phyloP scores from a whole-genome alignment of 108 stramenopile genomes.

The Conticribra weissflogii region DNA sequence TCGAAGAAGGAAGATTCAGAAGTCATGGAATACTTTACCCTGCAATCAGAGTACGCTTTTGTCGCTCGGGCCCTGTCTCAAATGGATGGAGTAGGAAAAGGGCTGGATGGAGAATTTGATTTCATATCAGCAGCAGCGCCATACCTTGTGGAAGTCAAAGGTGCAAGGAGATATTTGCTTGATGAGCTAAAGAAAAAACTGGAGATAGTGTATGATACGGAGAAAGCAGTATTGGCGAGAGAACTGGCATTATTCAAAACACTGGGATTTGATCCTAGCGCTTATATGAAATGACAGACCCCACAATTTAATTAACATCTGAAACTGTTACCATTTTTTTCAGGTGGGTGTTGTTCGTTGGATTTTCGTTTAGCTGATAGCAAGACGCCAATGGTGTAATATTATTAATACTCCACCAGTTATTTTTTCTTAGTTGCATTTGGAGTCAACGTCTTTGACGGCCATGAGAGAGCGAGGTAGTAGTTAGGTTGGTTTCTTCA shows the following conservation, averaged over 20 bases:
- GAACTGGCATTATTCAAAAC: conserved; percentile 43
- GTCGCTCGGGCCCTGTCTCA: conserved; percentile 85
- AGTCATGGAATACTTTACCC: conserved; percentile 80
- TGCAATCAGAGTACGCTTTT: conserved; percentile 89
- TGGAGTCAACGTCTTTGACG: no score
- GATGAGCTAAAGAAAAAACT: conserved; percentile 66
- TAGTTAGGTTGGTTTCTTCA: no score
- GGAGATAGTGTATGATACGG: conserved; percentile 41
- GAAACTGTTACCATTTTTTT: no score
- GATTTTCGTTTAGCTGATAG: no score
- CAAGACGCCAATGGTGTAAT: no score
- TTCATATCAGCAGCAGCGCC: conserved; percentile 84
- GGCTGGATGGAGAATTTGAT: conserved; percentile 81
- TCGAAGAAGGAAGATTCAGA: conserved; percentile 62
- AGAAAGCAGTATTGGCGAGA: conserved; percentile 43
- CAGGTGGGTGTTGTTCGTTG: no score
- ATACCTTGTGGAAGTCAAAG: conserved; percentile 84
- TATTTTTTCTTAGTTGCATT: no score
- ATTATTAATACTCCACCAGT: no score
- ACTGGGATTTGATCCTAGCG: conserved; percentile 36
- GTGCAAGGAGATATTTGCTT: conserved; percentile 62
- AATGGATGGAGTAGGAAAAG: conserved; percentile 86
- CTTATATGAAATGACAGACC: neutral
- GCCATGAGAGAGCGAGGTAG: no score
- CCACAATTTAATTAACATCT: no score